Base-by-base conservation (phyloP, 108 stramenopile genomes). In the Nitzschia inconspicua region DNA sequence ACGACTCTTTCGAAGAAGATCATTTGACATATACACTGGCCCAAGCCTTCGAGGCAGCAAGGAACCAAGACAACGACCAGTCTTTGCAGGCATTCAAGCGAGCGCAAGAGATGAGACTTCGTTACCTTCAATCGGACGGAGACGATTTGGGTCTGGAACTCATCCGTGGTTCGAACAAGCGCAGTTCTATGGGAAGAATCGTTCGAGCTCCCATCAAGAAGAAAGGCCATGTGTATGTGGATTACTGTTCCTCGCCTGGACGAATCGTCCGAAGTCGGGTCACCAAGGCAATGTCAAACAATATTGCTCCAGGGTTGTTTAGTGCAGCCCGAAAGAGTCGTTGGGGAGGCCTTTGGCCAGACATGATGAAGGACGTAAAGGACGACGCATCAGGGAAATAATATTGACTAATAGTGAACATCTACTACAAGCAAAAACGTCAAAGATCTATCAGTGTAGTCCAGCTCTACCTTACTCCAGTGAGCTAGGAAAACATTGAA, bases 321-420 rank as follows among this genome's bases (percentile, higher is more conserved):
- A 60, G 53, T 9, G 84, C 86, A 19, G 86, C 90, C 8, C 49
- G 90, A 42, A 88, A 88, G 54, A 80, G 76, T 14, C 72, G 90
- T 16, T 92, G 90, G 90, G 90, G 90, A 20, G 90, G 90, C 9
- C 55, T 86, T 39, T 92, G 89, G 89, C 86, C 89, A 24, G 80
- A 89, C 57, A 39, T 58, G 11, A 74, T 60, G 57, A 50, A 65
- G 18, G 59, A 65, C 14, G 23, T 52, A 44, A n/a, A 8, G 11
- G 3, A 8, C 48, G 3, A n/a, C 48, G 27, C 11, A 49, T 23
- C 7, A 29, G 1, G 25, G 23, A 10, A 49, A 4, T n/a, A n/a
- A n/a, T n/a, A n/a, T n/a, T n/a, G n/a, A n/a, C n/a, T n/a, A n/a
- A n/a, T n/a, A n/a, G n/a, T n/a, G n/a, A n/a, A n/a, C n/a, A n/a